A percentile compares a stretch with the other conserved stretches of the same genome.
Conservation (phyloP, 2,329 filamentous ascomycete species). For the Nothophoma quercina region DNA sequence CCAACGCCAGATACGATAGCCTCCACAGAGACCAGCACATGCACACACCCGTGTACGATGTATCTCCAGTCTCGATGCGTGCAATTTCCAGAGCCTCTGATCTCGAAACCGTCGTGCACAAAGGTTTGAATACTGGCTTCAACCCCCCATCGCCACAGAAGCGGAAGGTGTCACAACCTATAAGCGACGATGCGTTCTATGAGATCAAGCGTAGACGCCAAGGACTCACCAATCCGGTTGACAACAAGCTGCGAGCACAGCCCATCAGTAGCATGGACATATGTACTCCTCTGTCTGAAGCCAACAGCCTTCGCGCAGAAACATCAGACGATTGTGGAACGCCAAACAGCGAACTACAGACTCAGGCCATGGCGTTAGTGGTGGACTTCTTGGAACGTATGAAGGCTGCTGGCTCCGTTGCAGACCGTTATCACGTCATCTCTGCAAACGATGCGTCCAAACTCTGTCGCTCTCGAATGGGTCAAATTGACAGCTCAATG, state of each 20-base stretch:
- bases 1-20: no score
- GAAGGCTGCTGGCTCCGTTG: no score
- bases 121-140: background rate
- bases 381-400: background rate
- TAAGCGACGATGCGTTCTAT: no score
- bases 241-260: background rate
- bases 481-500: background rate
- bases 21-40: no score
- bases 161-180: constrained; percentile 13
- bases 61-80: background rate
- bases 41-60: no score
- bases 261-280: no score
- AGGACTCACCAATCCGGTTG: background rate
- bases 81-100: no score
- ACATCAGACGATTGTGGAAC: no score
- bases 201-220: constrained; percentile 2
- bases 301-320: no score
- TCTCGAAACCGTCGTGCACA: background rate
- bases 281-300: no score
- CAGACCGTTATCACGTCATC: background rate
- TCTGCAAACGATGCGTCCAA: background rate
- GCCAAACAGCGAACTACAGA: no score
- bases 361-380: no score
- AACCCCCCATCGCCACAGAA: constrained; percentile 6
- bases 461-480: background rate